Base-by-base conservation (phyloP, 1,139 yeast species). In the Candida freyschussii region DNA sequence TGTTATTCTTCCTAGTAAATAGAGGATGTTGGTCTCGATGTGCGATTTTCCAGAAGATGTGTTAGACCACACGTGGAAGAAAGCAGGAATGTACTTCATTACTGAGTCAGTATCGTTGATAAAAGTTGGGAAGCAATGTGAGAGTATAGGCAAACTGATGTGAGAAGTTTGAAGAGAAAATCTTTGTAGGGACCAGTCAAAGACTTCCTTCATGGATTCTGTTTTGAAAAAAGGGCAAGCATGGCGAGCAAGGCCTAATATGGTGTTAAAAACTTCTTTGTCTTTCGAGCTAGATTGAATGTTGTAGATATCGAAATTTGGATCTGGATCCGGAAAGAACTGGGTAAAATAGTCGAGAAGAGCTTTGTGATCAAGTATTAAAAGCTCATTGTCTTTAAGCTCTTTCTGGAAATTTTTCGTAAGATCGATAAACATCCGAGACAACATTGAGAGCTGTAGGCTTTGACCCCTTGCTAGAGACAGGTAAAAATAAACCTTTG, bases 391-490 rank as follows among this genome's bases (percentile, higher is more conserved):
- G 28, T 62, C 62, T 19, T 54, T 36, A 30, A 80, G 53, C 13
- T 68, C 53, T 7, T 55, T 59, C 22, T 64, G 62, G 42, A 75
- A 75, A 37, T 72, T 72, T 4, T 75, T 47, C 3, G 63, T 69
- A 33, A 91, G 64, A 10, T 67, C 52, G 36, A 72, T 73, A 43
- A 86, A 79, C 44, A 82, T 69, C 32, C 71, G 73, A n/a, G 76
- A 73, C 54, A 81, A 84, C 34, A 78, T 65, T 30, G 69, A 72
- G 33, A 81, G 57, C 37, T 78, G 74, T 20, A 80, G 56, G 26
- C 70, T 71, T 48, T 87, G 96, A 7, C 94, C 91, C 27, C 91
- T 75, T 2, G 83, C 73, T 21, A 87, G 61, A 25, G 87, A 70
- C 21, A 91, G 65, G 11, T 85, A 74, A 52, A 77, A 89, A 52